Evolutionary conservation across 306 rosid species (phyloP), one percentile per base, ranked within the genome.

Genomic region (Castanospermum australe): DNA sequence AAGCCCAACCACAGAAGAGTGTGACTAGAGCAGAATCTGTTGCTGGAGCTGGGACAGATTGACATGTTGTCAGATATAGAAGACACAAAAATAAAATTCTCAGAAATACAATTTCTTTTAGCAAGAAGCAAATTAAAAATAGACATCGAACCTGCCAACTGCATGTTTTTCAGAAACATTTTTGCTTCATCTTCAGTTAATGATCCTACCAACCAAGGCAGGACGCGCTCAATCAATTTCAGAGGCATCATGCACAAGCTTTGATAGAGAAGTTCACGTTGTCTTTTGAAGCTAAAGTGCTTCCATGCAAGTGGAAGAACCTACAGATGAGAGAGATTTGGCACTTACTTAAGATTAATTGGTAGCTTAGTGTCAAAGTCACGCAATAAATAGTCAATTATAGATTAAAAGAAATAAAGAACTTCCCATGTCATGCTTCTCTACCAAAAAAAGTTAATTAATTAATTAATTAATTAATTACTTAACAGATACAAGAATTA

Each of bases 161-260:
- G 91, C 90, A 96, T 90, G 88, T 93, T 96, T 71, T 82, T 90
- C 48, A 90, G 87, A 83, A 96, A 71, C 83, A 89, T 86, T 82
- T 84, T 84, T 20, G 91, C 87, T 81, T 96, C 97, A 61, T 90
- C 96, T 83, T 92, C 96, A 54, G 90, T 86, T 82, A 90, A 89
- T n/a, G 92, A 90, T 76, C 86, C 90, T 57, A 90, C 88, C 73
- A 96, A 89, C 99, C 97, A 93, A 74, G 99, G 99, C 79, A 93
- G 86, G 86, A 93, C 94, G 35, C 97, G 90, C 74, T 96, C 99
- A 72, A 96, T 93, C 84, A 96, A 79, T 88, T 93, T 96, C 82
- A 96, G 80, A 73, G 99, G 97, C 99, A 96, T 96, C 99, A 90
- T 83, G 88, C 97, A 93, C 81, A 96, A 87, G 81, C 98, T 91